Base-by-base conservation (phyloP, 352 stramenopile species). In the Aphanomyces astaci region DNA sequence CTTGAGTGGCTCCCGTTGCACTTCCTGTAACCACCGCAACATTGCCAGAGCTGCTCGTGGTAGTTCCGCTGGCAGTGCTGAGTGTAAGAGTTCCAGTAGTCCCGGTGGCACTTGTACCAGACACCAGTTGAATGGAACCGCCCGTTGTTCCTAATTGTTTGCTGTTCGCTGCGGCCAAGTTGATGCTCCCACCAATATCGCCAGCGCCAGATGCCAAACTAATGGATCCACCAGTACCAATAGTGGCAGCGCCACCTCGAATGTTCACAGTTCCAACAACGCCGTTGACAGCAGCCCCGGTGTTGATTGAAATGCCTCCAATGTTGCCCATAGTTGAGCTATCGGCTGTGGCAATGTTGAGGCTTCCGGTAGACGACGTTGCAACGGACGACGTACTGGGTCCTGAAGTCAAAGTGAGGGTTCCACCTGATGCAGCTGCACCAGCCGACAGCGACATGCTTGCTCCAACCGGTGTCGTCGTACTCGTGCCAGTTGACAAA, bases 401-500 rank as follows among this genome's bases (percentile, higher is more conserved):
- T 15, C 51, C 51, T 36, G 51, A 59, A 15, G n/a, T 13, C 11
- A 59, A 36, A 25, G n/a, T 40, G 19, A 59, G 10, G 33, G 9
- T 22, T n/a, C 51, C 51, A 39, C 51, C 51, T 71, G 33, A 54
- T 73, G 46, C 30, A 64, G 57, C 45, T 63, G 40, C 40, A 25
- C 64, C 45, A 52, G 54, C 73, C 32, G 63, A 73, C 53, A 82
- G 17, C 11, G 49, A 71, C 9, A 84, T 74, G 24, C 69, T 77
- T 11, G 69, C 72, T 49, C 63, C 75, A 70, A 70, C 73, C 31
- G 72, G 25, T 52, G 72, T 52, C 66, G 75, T 75, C 40, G 24
- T 76, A 28, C 72, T 76, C 53, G 48, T 73, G 27, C 75, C 73
- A 64, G 71, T 75, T 27, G 43, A 67, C 24, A 78, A 7, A 68